phyloP scores from a whole-genome alignment of 2,329 filamentous ascomycete genomes.

The Diaporthe australafricana region DNA sequence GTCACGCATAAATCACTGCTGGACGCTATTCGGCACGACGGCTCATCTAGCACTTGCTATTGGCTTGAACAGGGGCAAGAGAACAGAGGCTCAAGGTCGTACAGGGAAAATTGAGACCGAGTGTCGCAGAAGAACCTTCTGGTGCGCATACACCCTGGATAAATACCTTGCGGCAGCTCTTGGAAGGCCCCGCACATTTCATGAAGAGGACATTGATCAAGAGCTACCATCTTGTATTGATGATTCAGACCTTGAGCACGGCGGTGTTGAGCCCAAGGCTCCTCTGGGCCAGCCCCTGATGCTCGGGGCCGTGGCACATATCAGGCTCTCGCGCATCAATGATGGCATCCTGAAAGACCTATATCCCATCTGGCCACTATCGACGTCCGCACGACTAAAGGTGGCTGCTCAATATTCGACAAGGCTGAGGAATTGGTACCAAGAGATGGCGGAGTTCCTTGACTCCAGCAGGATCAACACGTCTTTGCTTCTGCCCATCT shows the following conservation, averaged over 20 bases:
- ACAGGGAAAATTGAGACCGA: conserved; percentile 51
- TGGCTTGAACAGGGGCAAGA: conserved; percentile 52
- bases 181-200: conserved; percentile 70
- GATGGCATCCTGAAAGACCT: conserved; percentile 49
- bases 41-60: conserved; percentile 53
- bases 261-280: not conserved
- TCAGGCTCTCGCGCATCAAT: conserved; percentile 51
- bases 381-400: conserved; percentile 40
- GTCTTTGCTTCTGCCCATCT: conserved; percentile 51
- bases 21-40: conserved; percentile 58
- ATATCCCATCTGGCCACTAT: conserved; percentile 51
- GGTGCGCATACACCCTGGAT: conserved; percentile 73
- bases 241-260: conserved; percentile 58
- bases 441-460: conserved; percentile 50
- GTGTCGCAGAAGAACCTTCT: conserved; percentile 63
- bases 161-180: conserved; percentile 73
- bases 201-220: conserved; percentile 74
- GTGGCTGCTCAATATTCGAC: conserved; percentile 46
- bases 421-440: conserved; percentile 50
- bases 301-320: conserved; percentile 50
- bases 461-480: conserved; percentile 51
- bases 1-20: conserved; percentile 60
- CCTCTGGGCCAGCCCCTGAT: conserved; percentile 44
- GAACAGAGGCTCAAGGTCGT: conserved; percentile 38
- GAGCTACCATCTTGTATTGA: conserved; percentile 66